Conservation (phyloP, 1,139 yeast genomes). For the Candida dubliniensis region DNA sequence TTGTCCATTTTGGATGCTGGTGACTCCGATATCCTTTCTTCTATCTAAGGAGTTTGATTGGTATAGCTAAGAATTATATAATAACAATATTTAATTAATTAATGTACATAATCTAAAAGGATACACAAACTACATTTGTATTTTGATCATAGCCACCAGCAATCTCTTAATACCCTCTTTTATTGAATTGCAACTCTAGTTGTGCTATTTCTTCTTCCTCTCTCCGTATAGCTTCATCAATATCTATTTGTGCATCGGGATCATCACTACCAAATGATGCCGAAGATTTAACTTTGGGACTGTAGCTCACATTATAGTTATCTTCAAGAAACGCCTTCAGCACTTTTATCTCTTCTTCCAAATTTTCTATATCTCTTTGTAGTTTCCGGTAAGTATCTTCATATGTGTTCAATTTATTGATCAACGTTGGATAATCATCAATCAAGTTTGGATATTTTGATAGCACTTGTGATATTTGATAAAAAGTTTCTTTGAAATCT, state of each 20-base stretch:
- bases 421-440: slow-evolving; percentile 23
- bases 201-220: slow-evolving; percentile 37
- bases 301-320: slow-evolving; percentile 23
- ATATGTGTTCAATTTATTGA: slow-evolving; percentile 20
- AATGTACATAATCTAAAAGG: slow-evolving; percentile 2
- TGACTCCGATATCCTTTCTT: slow-evolving; percentile 96
- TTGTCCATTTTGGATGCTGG: slow-evolving; percentile 96
- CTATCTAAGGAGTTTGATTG: slow-evolving; percentile 28
- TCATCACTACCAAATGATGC: slow-evolving; percentile 11
- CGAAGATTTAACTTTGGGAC: slow-evolving; percentile 14
- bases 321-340: slow-evolving; percentile 31
- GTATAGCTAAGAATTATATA: slow-evolving; percentile 4
- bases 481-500: slow-evolving; percentile 22
- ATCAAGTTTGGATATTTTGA: slow-evolving; percentile 32
- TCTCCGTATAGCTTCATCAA: slow-evolving; percentile 31
- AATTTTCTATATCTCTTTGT: slow-evolving; percentile 25
- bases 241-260: slow-evolving; percentile 17
- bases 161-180: slow-evolving; percentile 11
- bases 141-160: neutral
- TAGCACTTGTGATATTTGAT: slow-evolving; percentile 21
- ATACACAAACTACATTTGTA: neutral
- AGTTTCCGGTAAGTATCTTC: slow-evolving; percentile 24
- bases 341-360: slow-evolving; percentile 29
- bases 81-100: slow-evolving; percentile 10
- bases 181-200: slow-evolving; percentile 30